Percentiles rank a stretch among this genome's conserved stretches.
These are phyloP conservation scores for Cinchona pubescens DNA, from an alignment of 257 asterid genomes.

Conservation along the genomic window DNA sequence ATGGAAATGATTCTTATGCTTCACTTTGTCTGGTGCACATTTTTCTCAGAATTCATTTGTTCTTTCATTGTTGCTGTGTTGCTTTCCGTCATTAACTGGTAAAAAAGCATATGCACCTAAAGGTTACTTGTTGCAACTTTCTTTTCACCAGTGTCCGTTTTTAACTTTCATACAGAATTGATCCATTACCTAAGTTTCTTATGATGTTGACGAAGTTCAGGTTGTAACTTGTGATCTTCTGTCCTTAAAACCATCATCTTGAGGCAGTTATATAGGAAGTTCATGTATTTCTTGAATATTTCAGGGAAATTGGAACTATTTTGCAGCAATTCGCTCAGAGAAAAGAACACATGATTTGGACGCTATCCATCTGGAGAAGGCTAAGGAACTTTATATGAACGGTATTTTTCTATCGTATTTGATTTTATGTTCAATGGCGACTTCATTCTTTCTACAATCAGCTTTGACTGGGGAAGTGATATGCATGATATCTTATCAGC, in stretches of 20 bases:
- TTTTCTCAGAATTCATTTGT: slow-evolving; percentile 3
- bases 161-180: background rate
- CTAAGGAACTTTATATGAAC: slow-evolving; percentile 92
- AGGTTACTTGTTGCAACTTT: background rate
- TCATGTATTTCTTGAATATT: slow-evolving; percentile 28
- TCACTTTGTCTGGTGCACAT: slow-evolving; percentile 84
- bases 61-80: background rate
- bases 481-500: background rate
- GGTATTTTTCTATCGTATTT: slow-evolving; percentile 40
- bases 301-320: slow-evolving; percentile 98
- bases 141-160: background rate
- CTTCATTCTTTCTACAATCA: background rate
- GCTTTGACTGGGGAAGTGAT: background rate
- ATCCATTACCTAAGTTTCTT: slow-evolving; percentile 1
- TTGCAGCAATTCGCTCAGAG: slow-evolving; percentile 61
- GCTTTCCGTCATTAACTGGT: background rate
- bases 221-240: too few relatives aligned
- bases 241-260: slow-evolving; percentile 21
- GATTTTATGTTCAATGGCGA: background rate
- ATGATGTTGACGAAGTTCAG: background rate
- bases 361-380: slow-evolving; percentile 96
- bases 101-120: background rate
- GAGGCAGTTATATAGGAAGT: slow-evolving; percentile 15
- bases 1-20: slow-evolving; percentile 87
- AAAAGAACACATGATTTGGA: slow-evolving; percentile 91